Evolutionary conservation across 768 basidiomycete genomes (phyloP), one percentile per base, ranked within the genome.

Genomic region (Lepiota venenata): DNA sequence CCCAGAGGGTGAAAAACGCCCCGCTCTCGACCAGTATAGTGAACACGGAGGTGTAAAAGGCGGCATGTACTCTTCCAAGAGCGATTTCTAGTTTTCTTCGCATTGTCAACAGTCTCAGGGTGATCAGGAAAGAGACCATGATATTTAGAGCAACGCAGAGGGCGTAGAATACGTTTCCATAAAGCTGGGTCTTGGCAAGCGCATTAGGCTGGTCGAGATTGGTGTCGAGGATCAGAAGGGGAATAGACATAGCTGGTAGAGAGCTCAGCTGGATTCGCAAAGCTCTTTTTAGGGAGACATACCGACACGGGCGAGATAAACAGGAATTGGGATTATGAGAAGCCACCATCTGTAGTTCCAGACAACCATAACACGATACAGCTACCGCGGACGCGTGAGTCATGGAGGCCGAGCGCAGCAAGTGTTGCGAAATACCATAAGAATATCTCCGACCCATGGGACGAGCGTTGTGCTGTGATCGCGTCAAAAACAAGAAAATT

Each of bases 11-110:
- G 56, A 72, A 70, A 29, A 75, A 64, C 7, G 65, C 68, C 12
- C 71, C 73, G 48, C 72, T 71, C 55, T 75, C 74, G n/a, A 74
- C 72, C 38, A 73, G 68, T 29, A 66, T 63, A 2, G 73, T 73
- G 21, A 64, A 60, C 11, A 44, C 37, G 1, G 72, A 72, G 16
- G 69, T 74, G 48, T 75, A 75, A n/a, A 69, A 66, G 4, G 66
- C 64, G 1, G 74, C 71, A 46, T 69, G 65, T 5, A 74, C 61
- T 29, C 61, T 66, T 16, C 73, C 74, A 10, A 71, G 50, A 1
- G 71, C 70, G 10, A 60, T 64, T 51, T 71, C 69, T 18, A 71
- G 61, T 47, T 65, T 68, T 20, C 59, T 58, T 0, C 73, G 69
- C 57, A 74, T 63, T 58, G 63, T 68, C 29, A 56, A 58, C 10